These are phyloP conservation scores for Aspergillus phoenicis DNA, from an alignment of 2,329 filamentous ascomycete species.

Conservation along the genomic window DNA sequence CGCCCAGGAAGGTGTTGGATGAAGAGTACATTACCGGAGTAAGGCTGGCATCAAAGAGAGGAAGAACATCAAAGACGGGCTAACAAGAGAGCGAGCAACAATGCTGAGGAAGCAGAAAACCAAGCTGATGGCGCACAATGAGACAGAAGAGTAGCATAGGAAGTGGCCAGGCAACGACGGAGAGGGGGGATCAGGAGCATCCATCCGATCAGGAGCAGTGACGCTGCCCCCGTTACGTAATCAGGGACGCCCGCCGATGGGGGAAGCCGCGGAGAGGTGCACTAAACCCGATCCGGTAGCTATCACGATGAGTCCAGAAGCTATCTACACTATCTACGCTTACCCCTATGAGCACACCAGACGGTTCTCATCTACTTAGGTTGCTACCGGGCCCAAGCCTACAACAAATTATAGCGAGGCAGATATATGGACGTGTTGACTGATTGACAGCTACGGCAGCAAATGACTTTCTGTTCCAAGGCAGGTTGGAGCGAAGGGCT, in stretches of 20 bases:
- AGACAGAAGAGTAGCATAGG: constrained; percentile 28
- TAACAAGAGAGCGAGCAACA: background rate
- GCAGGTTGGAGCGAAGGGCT: background rate
- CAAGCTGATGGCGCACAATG: constrained; percentile 16
- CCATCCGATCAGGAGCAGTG: constrained; percentile 31
- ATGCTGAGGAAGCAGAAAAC: constrained; percentile 2
- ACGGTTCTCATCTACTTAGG: too few relatives aligned
- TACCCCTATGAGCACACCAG: background rate
- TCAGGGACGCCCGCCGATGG: constrained; percentile 26
- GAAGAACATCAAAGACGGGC: background rate
- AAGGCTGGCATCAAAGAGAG: constrained; percentile 31
- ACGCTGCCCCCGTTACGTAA: constrained; percentile 23
- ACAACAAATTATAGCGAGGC: too few relatives aligned
- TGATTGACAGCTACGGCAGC: background rate
- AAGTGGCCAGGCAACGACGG: constrained; percentile 21
- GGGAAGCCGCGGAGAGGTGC: background rate
- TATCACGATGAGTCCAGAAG: background rate
- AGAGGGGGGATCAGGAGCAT: constrained; percentile 20
- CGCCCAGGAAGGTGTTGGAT: constrained; percentile 82
- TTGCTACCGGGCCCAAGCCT: too few relatives aligned
- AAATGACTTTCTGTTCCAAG: background rate
- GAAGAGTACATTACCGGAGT: constrained; percentile 76
- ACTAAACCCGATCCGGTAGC: background rate
- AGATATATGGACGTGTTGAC: background rate
- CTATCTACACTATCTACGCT: background rate